Base-by-base conservation (phyloP, 1,284 basidiomycete species). In the Schizophyllum commune region DNA sequence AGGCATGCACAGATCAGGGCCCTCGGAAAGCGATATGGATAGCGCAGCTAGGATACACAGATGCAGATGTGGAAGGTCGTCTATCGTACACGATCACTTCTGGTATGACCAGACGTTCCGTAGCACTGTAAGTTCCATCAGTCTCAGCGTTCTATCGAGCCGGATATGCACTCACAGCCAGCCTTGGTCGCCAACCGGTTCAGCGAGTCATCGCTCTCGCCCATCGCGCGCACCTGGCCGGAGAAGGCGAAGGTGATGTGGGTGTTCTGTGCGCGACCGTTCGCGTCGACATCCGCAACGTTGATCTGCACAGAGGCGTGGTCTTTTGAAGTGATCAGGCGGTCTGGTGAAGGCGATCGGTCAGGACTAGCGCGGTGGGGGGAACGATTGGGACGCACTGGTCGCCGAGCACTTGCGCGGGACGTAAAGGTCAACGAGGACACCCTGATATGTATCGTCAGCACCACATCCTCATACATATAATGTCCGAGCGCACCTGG, bases 391-490 rank as follows among this genome's bases (percentile, higher is more conserved):
- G 60, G 65, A 84, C 91, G 74, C 74, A 95, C 92, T 94, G 70
- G 93, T 97, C 65, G 94, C 93, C 76, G 93, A 86, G 80, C 97
- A 99, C 81, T 99, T 98, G 84, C 96, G 94, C 76, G 96, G 96
- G 75, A 99, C 95, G 85, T 99, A 99, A 79, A 99, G 94, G 85
- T 99, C 96, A 75, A 99, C 96, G 77, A 99, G 96, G 77, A 94
- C 84, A 83, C 96, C 96, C 93, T 98, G 62, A 39, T 66, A 58
- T n/a, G 52, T 61, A 39, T 54, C 47, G 32, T 32, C 52, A 39
- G 8, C 20, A 1, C 17, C 5, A 15, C 33, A 20, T 21, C 17
- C 56, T 22, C 22, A 19, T 56, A 17, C 5, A 21, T n/a, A 32
- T 15, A 15, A 61, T 34, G 19, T n/a, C 60, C 65, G 71, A 63